phyloP scores from a whole-genome alignment of 2,329 filamentous ascomycete species.

The Mycosphaerella arachidis region DNA sequence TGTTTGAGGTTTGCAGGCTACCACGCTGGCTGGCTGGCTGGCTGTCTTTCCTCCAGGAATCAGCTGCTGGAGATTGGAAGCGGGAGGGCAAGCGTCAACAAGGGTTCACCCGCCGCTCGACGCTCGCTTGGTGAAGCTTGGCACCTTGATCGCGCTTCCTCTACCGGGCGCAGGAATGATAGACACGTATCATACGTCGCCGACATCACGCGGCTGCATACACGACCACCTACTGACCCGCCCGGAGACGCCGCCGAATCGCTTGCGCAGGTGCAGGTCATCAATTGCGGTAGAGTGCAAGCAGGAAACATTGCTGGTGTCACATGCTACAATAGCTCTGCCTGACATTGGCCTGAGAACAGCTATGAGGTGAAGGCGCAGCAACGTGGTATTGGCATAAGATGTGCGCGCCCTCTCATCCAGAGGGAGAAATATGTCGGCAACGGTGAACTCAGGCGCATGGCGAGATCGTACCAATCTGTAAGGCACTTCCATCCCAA shows the following conservation, averaged over 20 bases:
- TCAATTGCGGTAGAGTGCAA: neutral
- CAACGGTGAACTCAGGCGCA: slow-evolving; percentile 36
- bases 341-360: neutral
- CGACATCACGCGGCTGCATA: neutral
- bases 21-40: neutral
- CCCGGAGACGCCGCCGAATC: neutral
- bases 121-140: neutral
- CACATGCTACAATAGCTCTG: slow-evolving; percentile 2
- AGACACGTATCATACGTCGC: neutral
- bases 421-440: slow-evolving; percentile 15
- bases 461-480: slow-evolving; percentile 99
- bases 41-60: neutral
- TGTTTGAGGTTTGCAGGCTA: neutral
- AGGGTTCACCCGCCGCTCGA: neutral
- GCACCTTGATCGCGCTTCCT: neutral
- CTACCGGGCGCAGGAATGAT: neutral
- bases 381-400: slow-evolving; percentile 4
- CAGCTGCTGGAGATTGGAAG: neutral
- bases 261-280: neutral
- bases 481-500: slow-evolving; percentile 49
- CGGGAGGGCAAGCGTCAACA: neutral
- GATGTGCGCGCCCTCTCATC: slow-evolving; percentile 7
- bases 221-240: neutral
- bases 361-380: slow-evolving; percentile 1
- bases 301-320: neutral